Conservation (phyloP, 176 grass and related monocot genomes). For the Phyllostachys edulis region DNA sequence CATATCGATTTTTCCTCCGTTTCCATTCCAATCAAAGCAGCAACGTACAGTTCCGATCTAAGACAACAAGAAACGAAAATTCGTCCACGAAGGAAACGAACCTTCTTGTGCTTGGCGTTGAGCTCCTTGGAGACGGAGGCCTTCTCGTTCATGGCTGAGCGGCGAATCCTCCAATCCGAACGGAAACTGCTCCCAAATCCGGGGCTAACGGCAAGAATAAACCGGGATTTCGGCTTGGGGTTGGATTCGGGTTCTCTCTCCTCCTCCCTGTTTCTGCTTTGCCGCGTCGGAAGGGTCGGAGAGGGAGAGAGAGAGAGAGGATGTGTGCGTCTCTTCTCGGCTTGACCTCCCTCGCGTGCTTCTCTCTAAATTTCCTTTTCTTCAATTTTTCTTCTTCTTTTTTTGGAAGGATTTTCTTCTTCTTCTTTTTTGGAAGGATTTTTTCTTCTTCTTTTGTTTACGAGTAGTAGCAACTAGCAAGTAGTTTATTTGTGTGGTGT, state of each 20-base stretch:
- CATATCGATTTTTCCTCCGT: not conserved
- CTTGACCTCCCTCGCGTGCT: conserved; percentile 33
- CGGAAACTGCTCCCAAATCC: not conserved
- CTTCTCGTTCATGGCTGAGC: conserved; percentile 80
- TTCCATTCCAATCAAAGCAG: not conserved
- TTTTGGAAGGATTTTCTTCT: not conserved
- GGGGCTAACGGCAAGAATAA: not conserved
- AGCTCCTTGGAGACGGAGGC: conserved; percentile 94
- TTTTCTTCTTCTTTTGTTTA: not conserved
- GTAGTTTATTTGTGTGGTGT: conserved; percentile 18
- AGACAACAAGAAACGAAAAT: not conserved
- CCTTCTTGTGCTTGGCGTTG: conserved; percentile 97
- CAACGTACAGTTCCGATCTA: conserved; percentile 23
- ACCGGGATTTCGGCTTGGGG: not conserved
- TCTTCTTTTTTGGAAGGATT: not conserved
- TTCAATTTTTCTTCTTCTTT: not conserved
- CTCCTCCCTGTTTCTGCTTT: conserved; percentile 36
- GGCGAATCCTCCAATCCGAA: conserved; percentile 22
- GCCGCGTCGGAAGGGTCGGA: conserved; percentile 42
- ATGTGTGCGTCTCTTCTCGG: conserved; percentile 37
- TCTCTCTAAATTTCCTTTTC: not conserved
- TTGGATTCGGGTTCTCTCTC: not conserved
- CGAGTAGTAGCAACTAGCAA: not conserved
- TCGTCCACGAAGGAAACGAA: not conserved
- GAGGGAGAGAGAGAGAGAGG: not conserved